A percentile compares a stretch with the other conserved stretches of the same genome.
These are phyloP conservation scores for Cordyceps pruinosa DNA, from an alignment of 2,329 filamentous ascomycete genomes.

Conservation along the genomic window DNA sequence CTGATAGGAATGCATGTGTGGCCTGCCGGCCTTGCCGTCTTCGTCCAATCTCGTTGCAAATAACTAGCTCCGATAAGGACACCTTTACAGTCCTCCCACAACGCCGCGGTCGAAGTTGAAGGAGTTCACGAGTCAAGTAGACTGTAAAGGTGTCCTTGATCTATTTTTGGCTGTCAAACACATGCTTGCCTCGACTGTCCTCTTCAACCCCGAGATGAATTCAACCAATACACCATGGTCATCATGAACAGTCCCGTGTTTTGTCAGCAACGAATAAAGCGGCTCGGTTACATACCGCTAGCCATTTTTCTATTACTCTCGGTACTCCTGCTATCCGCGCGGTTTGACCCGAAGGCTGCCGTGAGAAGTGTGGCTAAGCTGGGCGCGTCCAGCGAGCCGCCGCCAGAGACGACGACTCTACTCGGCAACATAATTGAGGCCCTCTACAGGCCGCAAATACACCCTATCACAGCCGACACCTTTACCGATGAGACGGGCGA, in stretches of 20 bases:
- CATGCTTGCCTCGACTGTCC: not conserved
- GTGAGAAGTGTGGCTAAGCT: not conserved
- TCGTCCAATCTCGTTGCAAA: too few species aligned
- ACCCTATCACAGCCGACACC: not conserved
- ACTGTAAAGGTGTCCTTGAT: not conserved
- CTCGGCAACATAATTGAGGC: not conserved
- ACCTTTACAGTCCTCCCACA: too few species aligned
- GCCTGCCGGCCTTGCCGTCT: not conserved
- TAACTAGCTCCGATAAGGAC: too few species aligned
- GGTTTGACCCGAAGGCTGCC: not conserved
- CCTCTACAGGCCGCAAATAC: not conserved
- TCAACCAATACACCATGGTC: not conserved
- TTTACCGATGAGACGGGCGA: constrained; percentile 1
- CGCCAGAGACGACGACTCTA: not conserved
- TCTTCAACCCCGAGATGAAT: not conserved
- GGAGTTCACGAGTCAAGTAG: not conserved
- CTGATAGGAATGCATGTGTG: not conserved
- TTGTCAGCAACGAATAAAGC: not conserved
- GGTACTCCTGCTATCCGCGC: not conserved
- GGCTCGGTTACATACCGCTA: not conserved
- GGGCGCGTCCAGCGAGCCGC: not conserved
- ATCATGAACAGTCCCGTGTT: not conserved
- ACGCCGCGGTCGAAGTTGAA: too few species aligned
- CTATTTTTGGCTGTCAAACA: not conserved
- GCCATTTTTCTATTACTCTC: not conserved